These are phyloP conservation scores for Penicillium pulvis DNA, from an alignment of 495 filamentous ascomycete genomes.

Conservation along the genomic window DNA sequence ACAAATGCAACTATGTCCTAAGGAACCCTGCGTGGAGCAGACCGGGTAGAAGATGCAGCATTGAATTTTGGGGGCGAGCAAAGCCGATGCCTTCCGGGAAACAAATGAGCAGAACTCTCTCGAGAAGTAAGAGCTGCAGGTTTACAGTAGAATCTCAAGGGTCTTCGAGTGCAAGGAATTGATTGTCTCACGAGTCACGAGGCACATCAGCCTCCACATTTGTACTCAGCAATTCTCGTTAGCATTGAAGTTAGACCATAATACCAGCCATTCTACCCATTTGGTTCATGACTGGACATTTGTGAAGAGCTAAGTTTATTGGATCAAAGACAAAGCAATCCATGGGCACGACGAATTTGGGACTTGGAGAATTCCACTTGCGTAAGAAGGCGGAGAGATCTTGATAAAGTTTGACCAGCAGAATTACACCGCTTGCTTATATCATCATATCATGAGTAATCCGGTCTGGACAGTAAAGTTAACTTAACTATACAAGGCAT, in stretches of 20 bases:
- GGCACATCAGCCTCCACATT: too few relatives aligned
- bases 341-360: too few relatives aligned
- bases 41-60: neutral
- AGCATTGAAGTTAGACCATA: too few relatives aligned
- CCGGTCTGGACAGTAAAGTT: neutral
- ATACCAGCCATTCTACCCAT: too few relatives aligned
- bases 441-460: neutral
- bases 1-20: neutral
- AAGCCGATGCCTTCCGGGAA: neutral
- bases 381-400: neutral
- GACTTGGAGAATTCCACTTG: too few relatives aligned
- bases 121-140: neutral
- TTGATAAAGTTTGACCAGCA: neutral
- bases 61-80: neutral
- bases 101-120: neutral
- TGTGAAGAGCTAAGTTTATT: too few relatives aligned
- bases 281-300: too few relatives aligned
- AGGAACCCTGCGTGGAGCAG: neutral
- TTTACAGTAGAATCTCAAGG: neutral
- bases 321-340: too few relatives aligned
- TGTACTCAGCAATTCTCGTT: too few relatives aligned
- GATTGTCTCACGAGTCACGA: neutral
- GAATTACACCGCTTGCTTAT: neutral
- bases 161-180: neutral
- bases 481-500: neutral